These are phyloP conservation scores for Phaeoacremonium minimum DNA, from an alignment of 2,329 filamentous ascomycete species.

Conservation along the genomic window DNA sequence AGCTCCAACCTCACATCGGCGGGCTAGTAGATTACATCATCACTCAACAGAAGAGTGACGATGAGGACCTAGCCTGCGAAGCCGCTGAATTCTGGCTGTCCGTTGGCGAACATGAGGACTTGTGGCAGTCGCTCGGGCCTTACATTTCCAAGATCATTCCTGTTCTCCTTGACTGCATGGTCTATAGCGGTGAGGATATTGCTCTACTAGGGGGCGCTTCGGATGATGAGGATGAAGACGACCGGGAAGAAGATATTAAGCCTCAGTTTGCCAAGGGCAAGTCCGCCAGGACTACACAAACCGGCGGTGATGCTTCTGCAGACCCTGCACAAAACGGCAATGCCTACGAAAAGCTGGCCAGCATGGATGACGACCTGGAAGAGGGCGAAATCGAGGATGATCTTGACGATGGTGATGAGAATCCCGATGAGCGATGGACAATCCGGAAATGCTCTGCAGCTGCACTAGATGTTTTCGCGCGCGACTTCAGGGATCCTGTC, in stretches of 20 bases:
- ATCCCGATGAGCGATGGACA: slow-evolving; percentile 91
- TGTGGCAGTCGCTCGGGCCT: slow-evolving; percentile 73
- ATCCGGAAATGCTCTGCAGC: slow-evolving; percentile 95
- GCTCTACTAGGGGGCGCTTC: slow-evolving; percentile 76
- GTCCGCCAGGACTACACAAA: slow-evolving; percentile 53
- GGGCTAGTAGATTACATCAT: slow-evolving; percentile 93
- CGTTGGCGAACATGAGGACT: slow-evolving; percentile 78
- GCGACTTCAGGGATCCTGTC: slow-evolving; percentile 81
- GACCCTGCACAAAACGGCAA: slow-evolving; percentile 49
- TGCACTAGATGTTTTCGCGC: slow-evolving; percentile 88
- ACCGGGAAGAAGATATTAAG: slow-evolving; percentile 85
- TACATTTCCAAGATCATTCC: slow-evolving; percentile 84
- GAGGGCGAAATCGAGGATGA: slow-evolving; percentile 85
- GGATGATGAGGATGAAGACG: slow-evolving; percentile 87
- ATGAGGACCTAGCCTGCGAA: slow-evolving; percentile 87
- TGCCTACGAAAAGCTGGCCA: slow-evolving; percentile 48
- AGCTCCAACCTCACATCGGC: slow-evolving; percentile 81
- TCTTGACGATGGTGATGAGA: slow-evolving; percentile 68
- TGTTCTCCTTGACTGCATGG: slow-evolving; percentile 88
- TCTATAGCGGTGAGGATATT: slow-evolving; percentile 93
- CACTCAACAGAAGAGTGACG: slow-evolving; percentile 79
- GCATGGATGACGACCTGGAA: slow-evolving; percentile 71
- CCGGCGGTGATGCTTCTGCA: slow-evolving; percentile 44
- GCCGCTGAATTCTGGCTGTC: slow-evolving; percentile 97
- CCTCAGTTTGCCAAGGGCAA: slow-evolving; percentile 79